Percentiles rank a stretch among this genome's conserved stretches.
Evolutionary conservation across 352 stramenopile genomes (phyloP).

Genomic region (Globisporangium recalcitrans): DNA sequence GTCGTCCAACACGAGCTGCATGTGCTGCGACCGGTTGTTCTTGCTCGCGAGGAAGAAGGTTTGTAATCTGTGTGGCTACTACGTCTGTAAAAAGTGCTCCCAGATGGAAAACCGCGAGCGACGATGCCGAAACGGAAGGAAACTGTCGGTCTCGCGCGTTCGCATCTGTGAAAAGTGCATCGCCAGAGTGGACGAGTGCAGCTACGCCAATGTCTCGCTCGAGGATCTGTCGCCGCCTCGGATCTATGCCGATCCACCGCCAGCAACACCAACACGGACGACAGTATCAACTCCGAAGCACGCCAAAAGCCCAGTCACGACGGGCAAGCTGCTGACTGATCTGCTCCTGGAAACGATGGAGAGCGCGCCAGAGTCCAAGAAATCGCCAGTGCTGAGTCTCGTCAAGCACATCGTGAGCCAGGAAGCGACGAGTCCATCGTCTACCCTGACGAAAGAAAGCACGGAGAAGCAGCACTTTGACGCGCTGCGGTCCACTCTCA

Average conservation of each 20-base stretch:
- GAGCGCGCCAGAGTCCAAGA: conserved; percentile 5
- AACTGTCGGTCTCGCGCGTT: neutral
- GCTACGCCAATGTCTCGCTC: conserved; percentile 3
- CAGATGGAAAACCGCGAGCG: conserved; percentile 13
- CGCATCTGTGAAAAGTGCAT: conserved; percentile 14
- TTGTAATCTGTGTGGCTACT: conserved; percentile 17
- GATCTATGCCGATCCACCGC: neutral
- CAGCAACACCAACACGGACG: neutral
- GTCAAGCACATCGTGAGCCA: conserved; percentile 25
- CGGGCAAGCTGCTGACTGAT: conserved; percentile 11
- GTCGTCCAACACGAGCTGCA: conserved; percentile 13
- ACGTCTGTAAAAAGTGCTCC: conserved; percentile 14
- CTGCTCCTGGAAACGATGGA: conserved; percentile 19
- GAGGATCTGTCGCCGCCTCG: conserved; percentile 4
- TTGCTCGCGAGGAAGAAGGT: conserved; percentile 4
- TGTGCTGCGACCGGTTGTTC: conserved; percentile 11
- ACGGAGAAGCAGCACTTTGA: conserved; percentile 11
- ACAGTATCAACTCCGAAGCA: neutral
- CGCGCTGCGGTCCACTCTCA: neutral
- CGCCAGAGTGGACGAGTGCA: conserved; percentile 7
- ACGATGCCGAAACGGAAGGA: neutral
- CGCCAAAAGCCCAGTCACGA: neutral
- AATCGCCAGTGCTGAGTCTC: conserved; percentile 23
- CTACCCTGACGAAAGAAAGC: neutral
- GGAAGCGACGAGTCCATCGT: neutral